Percentiles rank a stretch among this genome's conserved stretches.
Evolutionary conservation across 2,329 filamentous ascomycete species (phyloP).

Genomic region (Xylaria digitata): DNA sequence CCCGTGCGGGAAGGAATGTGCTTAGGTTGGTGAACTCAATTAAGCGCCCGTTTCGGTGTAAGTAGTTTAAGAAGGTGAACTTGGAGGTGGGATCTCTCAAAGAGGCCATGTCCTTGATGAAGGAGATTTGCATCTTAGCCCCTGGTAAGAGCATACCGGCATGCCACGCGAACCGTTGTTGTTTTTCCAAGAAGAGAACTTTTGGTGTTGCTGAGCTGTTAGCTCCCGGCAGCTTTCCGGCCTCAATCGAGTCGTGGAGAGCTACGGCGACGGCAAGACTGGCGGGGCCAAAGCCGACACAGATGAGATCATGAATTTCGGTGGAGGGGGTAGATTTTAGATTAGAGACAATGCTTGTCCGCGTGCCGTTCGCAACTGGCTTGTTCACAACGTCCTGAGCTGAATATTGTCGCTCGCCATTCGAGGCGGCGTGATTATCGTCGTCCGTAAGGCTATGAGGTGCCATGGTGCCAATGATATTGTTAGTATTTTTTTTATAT

Average conservation of each 20-base stretch:
- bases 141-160: slow-evolving; percentile 94
- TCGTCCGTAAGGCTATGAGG: slow-evolving; percentile 48
- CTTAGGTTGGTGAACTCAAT: slow-evolving; percentile 90
- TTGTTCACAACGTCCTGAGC: not conserved
- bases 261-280: slow-evolving; percentile 90
- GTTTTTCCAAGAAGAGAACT: slow-evolving; percentile 89
- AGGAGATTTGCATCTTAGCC: slow-evolving; percentile 97
- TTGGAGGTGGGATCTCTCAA: slow-evolving; percentile 86
- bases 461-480: slow-evolving; percentile 42
- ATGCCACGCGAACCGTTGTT: slow-evolving; percentile 88
- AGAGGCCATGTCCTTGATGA: slow-evolving; percentile 94
- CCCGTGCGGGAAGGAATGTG: slow-evolving; percentile 86
- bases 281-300: slow-evolving; percentile 92
- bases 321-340: slow-evolving; percentile 66
- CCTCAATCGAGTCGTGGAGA: slow-evolving; percentile 79
- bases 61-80: slow-evolving; percentile 96
- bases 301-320: slow-evolving; percentile 84
- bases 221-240: slow-evolving; percentile 56
- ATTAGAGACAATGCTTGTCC: slow-evolving; percentile 51
- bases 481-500: slow-evolving; percentile 13
- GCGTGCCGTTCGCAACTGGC: slow-evolving; percentile 15
- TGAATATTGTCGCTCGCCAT: slow-evolving; percentile 25
- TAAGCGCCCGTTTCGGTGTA: slow-evolving; percentile 82
- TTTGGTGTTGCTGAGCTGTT: slow-evolving; percentile 65
- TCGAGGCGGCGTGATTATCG: slow-evolving; percentile 41